Conservation (phyloP, 495 filamentous ascomycete genomes). For the Lophiotrema nucula region DNA sequence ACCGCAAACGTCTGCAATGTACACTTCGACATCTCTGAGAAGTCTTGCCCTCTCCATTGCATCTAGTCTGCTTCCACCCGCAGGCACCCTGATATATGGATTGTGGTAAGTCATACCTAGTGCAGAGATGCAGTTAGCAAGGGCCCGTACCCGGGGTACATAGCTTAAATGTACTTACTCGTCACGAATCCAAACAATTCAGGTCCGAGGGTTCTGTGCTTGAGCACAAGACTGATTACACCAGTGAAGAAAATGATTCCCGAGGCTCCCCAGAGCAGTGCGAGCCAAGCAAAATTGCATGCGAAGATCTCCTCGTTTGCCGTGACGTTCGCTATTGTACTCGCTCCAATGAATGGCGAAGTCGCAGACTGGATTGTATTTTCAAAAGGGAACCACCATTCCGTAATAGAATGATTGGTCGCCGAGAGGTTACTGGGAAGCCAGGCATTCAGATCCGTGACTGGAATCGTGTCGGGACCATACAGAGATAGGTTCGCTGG, state of each 20-base stretch:
- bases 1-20: slow-evolving; percentile 29
- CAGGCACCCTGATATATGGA: slow-evolving; percentile 18
- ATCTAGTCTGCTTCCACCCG: slow-evolving; percentile 25
- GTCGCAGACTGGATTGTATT: not conserved
- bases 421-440: slow-evolving; percentile 22
- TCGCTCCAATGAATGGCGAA: slow-evolving; percentile 24
- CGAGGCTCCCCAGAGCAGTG: slow-evolving; percentile 20
- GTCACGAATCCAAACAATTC: slow-evolving; percentile 33
- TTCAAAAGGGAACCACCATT: slow-evolving; percentile 12
- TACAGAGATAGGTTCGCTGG: slow-evolving; percentile 26
- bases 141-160: too few species aligned
- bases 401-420: not conserved
- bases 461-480: slow-evolving; percentile 30
- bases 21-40: slow-evolving; percentile 24
- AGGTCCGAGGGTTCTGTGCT: slow-evolving; percentile 21
- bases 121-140: too few species aligned
- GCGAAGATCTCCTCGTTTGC: slow-evolving; percentile 14
- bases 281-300: slow-evolving; percentile 28
- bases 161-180: too few species aligned
- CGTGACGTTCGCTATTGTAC: slow-evolving; percentile 20
- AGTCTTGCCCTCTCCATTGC: slow-evolving; percentile 30
- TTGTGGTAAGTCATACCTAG: slow-evolving; percentile 38
- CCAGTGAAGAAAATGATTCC: slow-evolving; percentile 23
- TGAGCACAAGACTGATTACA: slow-evolving; percentile 10
- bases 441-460: slow-evolving; percentile 15